Conservation (phyloP, 2,329 filamentous ascomycete species). For the Colletotrichum agaves region DNA sequence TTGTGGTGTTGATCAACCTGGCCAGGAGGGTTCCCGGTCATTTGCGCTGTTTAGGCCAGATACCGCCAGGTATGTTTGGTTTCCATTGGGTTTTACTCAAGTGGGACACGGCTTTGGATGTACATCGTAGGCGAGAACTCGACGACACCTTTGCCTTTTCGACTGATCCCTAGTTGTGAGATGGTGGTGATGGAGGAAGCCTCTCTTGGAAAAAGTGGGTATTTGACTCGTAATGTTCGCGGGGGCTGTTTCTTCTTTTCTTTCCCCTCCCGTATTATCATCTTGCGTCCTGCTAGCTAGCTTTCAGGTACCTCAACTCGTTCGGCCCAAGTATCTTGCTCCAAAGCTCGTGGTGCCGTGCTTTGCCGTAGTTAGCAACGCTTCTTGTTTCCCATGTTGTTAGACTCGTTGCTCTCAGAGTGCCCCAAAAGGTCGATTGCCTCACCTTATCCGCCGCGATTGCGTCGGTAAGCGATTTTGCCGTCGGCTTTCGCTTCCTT, state of each 20-base stretch:
- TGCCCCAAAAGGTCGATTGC: background rate
- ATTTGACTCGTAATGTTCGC: slow-evolving; percentile 32
- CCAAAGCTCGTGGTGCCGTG: slow-evolving; percentile 10
- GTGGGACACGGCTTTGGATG: slow-evolving; percentile 3
- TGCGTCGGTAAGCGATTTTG: slow-evolving; percentile 26
- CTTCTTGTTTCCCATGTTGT: slow-evolving; percentile 20
- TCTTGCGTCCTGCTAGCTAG: slow-evolving; percentile 16
- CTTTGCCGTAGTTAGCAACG: slow-evolving; percentile 35
- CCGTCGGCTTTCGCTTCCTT: slow-evolving; percentile 27
- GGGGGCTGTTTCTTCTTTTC: background rate
- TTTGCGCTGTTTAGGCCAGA: background rate
- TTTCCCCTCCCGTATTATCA: slow-evolving; percentile 4
- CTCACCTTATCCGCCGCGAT: slow-evolving; percentile 7
- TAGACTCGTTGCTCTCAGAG: slow-evolving; percentile 2
- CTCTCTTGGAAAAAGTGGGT: slow-evolving; percentile 21
- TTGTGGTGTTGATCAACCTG: too few species aligned
- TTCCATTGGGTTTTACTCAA: background rate
- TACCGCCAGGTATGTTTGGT: background rate
- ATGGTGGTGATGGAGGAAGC: slow-evolving; percentile 25
- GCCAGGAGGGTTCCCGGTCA: background rate
- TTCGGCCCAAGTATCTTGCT: slow-evolving; percentile 11
- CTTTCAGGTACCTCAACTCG: slow-evolving; percentile 5
- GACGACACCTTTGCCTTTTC: slow-evolving; percentile 10
- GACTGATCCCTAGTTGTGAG: slow-evolving; percentile 11
- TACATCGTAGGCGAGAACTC: slow-evolving; percentile 9